These are phyloP conservation scores for Cephalotrichum gorgonifer DNA, from an alignment of 2,329 filamentous ascomycete species.

Conservation along the genomic window DNA sequence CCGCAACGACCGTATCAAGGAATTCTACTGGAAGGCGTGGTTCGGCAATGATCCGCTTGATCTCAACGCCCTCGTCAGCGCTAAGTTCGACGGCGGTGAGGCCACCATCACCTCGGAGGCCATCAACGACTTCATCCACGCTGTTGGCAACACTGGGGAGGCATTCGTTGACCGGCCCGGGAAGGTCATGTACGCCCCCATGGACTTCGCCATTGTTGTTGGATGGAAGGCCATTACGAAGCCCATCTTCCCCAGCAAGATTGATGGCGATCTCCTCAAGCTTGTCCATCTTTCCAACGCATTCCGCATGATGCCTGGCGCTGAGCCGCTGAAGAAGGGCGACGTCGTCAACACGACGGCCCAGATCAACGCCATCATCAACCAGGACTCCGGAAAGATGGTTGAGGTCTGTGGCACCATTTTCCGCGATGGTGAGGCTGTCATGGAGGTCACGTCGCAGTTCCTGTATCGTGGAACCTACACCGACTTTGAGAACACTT, in stretches of 20 bases:
- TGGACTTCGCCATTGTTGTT: constrained; percentile 98
- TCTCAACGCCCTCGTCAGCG: constrained; percentile 74
- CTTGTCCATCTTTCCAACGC: constrained; percentile 94
- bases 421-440: constrained; percentile 66
- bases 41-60: constrained; percentile 80
- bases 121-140: constrained; percentile 98
- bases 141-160: constrained; percentile 94
- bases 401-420: constrained; percentile 99
- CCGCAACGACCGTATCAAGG: constrained; percentile 96
- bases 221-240: constrained; percentile 99
- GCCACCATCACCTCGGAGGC: constrained; percentile 81
- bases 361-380: constrained; percentile 94
- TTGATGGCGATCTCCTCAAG: constrained; percentile 92
- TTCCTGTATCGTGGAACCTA: constrained; percentile 94
- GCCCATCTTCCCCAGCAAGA: constrained; percentile 93
- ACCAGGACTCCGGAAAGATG: constrained; percentile 98
- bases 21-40: constrained; percentile 98
- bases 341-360: constrained; percentile 88
- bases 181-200: constrained; percentile 88
- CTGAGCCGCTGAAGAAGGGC: constrained; percentile 88
- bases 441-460: constrained; percentile 98
- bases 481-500: constrained; percentile 93
- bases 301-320: constrained; percentile 96
- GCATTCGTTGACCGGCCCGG: constrained; percentile 93
- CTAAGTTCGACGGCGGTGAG: constrained; percentile 81